Base-by-base conservation (phyloP, 352 stramenopile species). In the Globisporangium uncinulatum region DNA sequence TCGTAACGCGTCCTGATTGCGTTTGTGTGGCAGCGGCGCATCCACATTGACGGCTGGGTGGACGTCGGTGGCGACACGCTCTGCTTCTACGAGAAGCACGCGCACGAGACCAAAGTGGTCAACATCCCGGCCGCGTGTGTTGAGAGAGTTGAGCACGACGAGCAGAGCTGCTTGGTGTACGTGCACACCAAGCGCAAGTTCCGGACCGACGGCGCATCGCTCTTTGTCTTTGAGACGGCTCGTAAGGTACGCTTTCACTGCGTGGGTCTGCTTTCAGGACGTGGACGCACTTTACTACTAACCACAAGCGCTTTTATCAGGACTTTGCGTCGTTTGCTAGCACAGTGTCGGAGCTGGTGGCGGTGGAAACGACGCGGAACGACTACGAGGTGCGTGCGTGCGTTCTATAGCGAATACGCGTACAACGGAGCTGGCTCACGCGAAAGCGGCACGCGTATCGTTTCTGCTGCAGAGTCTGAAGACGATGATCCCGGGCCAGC, bases 111-210 rank as follows among this genome's bases (percentile, higher is more conserved):
- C 0, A 73, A 70, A 9, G 62, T 88, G 20, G 67, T 78, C 45
- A 88, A 88, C 43, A 61, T 88, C 14, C 78, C 78, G 8, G 74
- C 81, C 49, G 63, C 49, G 2, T 79, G 73, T 44, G 54, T 86
- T 21, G 62, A 82, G 49, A 65, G 57, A 19, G 34, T 79, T 2
- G 73, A 82, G 24, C 62, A 78, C 6, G 72, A 80, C 17, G 52
- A 67, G 37, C 34, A 46, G 9, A 71, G 56, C 17, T 13, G 19
- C 0, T 36, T 74, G 42, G 55, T 54, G 14, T 65, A 67, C 51
- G 44, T 74, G 17, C 61, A 59, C 44, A 53, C 62, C 13, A 69
- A 65, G 11, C 32, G 37, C 10, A 45, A n/a, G 11, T 42, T 63
- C 2, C 45, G 52, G n/a, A 10, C 53, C 13, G 45, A 62, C 11